Percentiles rank a stretch among this genome's conserved stretches.
Conservation (phyloP, 2,329 filamentous ascomycete species). For the Diplodia scrobiculata region DNA sequence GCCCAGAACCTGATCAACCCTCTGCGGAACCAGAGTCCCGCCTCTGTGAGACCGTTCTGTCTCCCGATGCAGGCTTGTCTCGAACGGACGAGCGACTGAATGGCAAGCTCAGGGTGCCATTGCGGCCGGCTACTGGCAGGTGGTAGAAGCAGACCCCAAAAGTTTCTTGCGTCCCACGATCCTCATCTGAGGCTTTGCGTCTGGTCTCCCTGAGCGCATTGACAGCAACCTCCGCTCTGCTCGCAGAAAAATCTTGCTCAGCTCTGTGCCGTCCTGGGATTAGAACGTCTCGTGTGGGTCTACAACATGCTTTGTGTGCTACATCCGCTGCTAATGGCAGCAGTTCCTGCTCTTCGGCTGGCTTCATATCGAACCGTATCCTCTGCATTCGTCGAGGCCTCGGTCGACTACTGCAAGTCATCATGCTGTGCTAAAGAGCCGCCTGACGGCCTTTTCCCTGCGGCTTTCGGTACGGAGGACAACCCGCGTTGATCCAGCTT, state of each 20-base stretch:
- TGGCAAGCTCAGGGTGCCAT: neutral
- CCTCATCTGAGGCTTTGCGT: neutral
- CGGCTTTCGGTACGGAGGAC: neutral
- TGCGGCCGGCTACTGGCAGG: neutral
- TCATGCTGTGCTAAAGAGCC: slow-evolving; percentile 18
- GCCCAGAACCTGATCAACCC: slow-evolving; percentile 1
- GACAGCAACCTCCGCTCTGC: neutral
- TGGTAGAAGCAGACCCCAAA: no score
- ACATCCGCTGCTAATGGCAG: slow-evolving; percentile 7
- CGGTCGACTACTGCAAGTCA: slow-evolving; percentile 10
- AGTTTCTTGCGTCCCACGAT: neutral
- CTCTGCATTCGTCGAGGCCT: neutral
- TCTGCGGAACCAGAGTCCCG: neutral
- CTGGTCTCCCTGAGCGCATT: neutral
- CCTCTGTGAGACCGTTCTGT: neutral
- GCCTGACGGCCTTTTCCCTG: neutral
- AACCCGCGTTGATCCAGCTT: slow-evolving; percentile 5
- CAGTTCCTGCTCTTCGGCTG: neutral
- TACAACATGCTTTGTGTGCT: slow-evolving; percentile 3
- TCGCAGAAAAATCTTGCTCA: neutral
- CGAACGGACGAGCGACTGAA: neutral
- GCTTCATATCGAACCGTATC: neutral
- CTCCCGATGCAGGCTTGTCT: slow-evolving; percentile 3
- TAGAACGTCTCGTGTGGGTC: slow-evolving; percentile 10
- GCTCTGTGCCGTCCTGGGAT: slow-evolving; percentile 5